A percentile compares a stretch with the other conserved stretches of the same genome.
phyloP scores from a whole-genome alignment of 108 stramenopile species.

The Craspedostauros australis region DNA sequence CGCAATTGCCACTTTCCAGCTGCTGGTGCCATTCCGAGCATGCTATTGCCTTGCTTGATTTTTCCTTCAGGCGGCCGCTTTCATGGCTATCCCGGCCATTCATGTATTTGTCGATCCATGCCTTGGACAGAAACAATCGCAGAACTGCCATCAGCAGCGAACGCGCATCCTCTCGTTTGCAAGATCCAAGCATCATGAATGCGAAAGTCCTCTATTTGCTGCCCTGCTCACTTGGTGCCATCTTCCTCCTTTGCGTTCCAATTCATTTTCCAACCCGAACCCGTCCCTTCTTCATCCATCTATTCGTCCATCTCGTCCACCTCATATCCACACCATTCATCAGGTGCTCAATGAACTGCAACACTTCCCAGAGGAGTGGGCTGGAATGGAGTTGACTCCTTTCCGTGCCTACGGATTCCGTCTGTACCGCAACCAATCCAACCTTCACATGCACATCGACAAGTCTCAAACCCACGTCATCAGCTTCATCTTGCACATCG shows the following conservation, averaged over 20 bases:
- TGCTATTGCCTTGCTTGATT: too few species aligned
- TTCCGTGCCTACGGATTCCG: conserved; percentile 69
- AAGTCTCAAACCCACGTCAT: conserved; percentile 74
- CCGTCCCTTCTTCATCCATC: neutral
- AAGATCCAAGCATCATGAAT: too few species aligned
- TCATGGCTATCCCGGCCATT: too few species aligned
- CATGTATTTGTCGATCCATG: too few species aligned
- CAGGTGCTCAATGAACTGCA: conserved; percentile 50
- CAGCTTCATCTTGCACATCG: conserved; percentile 80
- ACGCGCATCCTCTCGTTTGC: too few species aligned
- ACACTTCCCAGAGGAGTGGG: conserved; percentile 62
- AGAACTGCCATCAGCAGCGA: too few species aligned
- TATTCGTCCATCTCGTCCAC: neutral
- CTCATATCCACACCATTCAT: too few species aligned
- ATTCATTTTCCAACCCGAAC: neutral
- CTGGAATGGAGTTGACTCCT: conserved; percentile 42
- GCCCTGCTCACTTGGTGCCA: neutral
- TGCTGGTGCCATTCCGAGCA: too few species aligned
- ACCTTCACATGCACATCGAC: conserved; percentile 76
- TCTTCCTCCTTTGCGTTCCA: neutral
- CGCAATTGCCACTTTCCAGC: too few species aligned
- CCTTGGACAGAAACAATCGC: too few species aligned
- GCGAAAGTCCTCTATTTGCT: too few species aligned
- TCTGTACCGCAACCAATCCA: conserved; percentile 67
- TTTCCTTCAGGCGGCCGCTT: too few species aligned